Percentiles rank a stretch among this genome's conserved stretches.
Evolutionary conservation across 2,329 filamentous ascomycete genomes (phyloP).

Genomic region (Neonectria faginata): DNA sequence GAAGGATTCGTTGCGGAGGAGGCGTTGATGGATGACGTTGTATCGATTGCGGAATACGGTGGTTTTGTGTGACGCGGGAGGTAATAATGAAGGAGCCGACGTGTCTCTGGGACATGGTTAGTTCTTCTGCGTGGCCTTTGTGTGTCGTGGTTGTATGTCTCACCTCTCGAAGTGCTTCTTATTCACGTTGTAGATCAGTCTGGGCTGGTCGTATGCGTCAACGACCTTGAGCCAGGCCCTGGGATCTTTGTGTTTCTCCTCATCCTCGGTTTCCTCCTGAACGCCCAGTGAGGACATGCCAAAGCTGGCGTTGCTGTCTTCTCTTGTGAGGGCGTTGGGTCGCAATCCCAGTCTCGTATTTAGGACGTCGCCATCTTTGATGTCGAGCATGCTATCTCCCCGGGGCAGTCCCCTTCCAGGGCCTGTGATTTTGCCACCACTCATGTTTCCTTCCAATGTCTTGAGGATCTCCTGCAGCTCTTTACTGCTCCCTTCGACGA

Average conservation of each 20-base stretch:
- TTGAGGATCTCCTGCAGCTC: conserved; percentile 86
- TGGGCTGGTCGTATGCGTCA: conserved; percentile 86
- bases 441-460: conserved; percentile 88
- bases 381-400: conserved; percentile 73
- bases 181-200: conserved; percentile 77
- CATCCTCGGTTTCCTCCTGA: conserved; percentile 66
- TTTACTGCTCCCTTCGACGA: conserved; percentile 84
- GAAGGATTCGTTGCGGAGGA: conserved; percentile 93
- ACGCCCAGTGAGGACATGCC: conserved; percentile 66
- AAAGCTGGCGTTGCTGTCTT: conserved; percentile 76
- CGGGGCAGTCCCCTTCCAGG: conserved; percentile 62
- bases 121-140: neutral
- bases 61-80: conserved; percentile 84
- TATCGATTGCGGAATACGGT: conserved; percentile 89
- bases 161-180: conserved; percentile 94
- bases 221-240: conserved; percentile 87
- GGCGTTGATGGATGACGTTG: conserved; percentile 89
- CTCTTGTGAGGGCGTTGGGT: conserved; percentile 58
- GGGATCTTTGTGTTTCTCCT: conserved; percentile 73
- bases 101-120: conserved; percentile 61
- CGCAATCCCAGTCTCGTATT: conserved; percentile 69
- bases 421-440: conserved; percentile 76
- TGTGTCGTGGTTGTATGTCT: conserved; percentile 18
- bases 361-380: conserved; percentile 62
- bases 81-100: conserved; percentile 77